Base-by-base conservation (phyloP, 225 moss, liverwort and hornwort species). In the Straminergon stramineum region DNA sequence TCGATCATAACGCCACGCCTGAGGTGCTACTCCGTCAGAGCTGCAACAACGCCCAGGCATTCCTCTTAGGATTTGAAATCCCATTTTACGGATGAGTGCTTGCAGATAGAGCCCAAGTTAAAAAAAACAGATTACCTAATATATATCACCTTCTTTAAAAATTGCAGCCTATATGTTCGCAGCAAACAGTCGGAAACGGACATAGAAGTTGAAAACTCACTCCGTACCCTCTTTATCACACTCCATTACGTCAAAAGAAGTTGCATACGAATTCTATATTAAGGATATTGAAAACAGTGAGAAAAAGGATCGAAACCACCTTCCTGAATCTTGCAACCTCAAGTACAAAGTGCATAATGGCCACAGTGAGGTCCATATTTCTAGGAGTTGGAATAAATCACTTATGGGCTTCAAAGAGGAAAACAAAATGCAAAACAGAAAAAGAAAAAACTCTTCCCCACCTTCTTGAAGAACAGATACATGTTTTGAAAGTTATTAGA, bases 1-100 rank as follows among this genome's bases (percentile, higher is more conserved):
- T 88, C 89, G 89, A 75, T 93, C 94, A 78, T 91, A 91, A 83
- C 92, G 94, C 94, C 94, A 93, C 75, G 89, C 81, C 52, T 81
- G 75, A 31, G 94, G 92, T 66, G 41, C 89, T 77, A 92, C 68
- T 55, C 93, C 93, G 35, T 94, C 94, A 74, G 93, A 91, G 81
- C 94, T 94, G 94, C 91, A 91, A 90, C 57, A 88, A 82, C 39
- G 19, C 41, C 82, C 88, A 92, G 37, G 41, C 79, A 76, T 67
- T 62, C 41, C 31, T 48, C 57, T 90, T 65, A 89, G 81, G 19
- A 75, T 85, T 87, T 60, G 70, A 85, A 62, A 71, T 84, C 32
- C 71, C 69, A 57, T 52, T 32, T 55, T 11, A 60, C 30, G 24
- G 41, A 45, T 45, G 37, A 84, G 48, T 22, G 60, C 85, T 87